Evolutionary conservation across 768 basidiomycete genomes (phyloP), one percentile per base, ranked within the genome.

Genomic region (Kwoniella newhampshirensis): DNA sequence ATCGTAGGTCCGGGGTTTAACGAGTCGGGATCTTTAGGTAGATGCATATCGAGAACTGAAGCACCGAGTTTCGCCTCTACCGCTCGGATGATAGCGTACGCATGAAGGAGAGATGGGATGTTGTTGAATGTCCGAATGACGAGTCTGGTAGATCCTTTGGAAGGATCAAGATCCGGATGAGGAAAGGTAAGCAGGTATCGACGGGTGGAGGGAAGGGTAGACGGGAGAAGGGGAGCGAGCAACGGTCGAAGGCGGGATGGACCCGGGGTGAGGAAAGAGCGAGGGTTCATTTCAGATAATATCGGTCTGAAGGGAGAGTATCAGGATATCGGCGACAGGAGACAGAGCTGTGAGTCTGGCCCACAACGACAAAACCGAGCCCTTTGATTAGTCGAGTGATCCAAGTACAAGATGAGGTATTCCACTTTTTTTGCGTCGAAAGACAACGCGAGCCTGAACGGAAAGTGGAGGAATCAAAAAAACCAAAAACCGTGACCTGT

Each of bases 81-180:
- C 1, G 62, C 61, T 54, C 51, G 54, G n/a, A 70, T 48, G 18
- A 72, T 62, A 6, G 66, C 59, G 35, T 62, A 59, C 2, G 64
- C 47, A 35, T 72, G 66, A 1, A 63, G 35, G 12, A 68, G 30
- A 5, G 63, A 58, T 6, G 51, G 54, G 12, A 62, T 54, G 12
- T 39, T 48, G 15, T 64, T 41, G 40, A 57, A 43, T 7, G 47
- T 27, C 26, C 41, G 27, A 45, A 68, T 43, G 23, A 40, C 39
- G 7, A 65, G 43, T 30, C 60, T 47, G n/a, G 50, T 63, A 15
- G 46, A 45, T 11, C 64, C 68, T 7, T 37, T 52, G 20, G 59
- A 41, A 5, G 61, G 51, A 26, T 61, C 54, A 4, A 64, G 50
- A 20, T 41, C 48, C 5, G 61, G 56, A 41, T 70, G 59, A 35